Evolutionary conservation across 805 yeast species (phyloP), one percentile per base, ranked within the genome.

Genomic region (Hanseniaspora taiwanica): DNA sequence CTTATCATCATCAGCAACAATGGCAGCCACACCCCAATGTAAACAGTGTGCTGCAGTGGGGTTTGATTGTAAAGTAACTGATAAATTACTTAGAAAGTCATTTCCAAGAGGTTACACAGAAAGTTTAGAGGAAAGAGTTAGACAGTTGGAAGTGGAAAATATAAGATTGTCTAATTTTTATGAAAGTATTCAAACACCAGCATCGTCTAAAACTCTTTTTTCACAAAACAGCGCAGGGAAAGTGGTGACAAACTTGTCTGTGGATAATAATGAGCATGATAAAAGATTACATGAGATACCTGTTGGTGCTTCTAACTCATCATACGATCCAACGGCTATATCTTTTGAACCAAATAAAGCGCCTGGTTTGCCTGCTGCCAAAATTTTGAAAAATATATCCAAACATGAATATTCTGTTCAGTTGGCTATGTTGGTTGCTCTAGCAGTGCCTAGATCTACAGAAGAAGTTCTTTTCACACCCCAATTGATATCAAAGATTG

Each of bases 71-170:
- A 79, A 79, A 42, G 81, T 84, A n/a, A 77, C 87, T 14, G 95
- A 86, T 54, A 79, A 80, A 49, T 65, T 86, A n/a, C 73, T 87
- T 1, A 69, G 96, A 43, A 66, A 87, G 46, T 89, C 94, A 0
- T 86, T 79, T 52, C 96, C 96, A 0, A 69, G 93, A 54, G 96
- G 96, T 0, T 86, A 86, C 52, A 86, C 96, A 0, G 96, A 86
- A 59, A 78, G 86, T 2, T 58, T 86, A 40, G 96, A 86, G 55
- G 93, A 84, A 52, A 65, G 94, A 38, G 78, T 86, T n/a, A 66
- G 95, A 38, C 91, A 81, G 53, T 65, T 87, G 18, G 94, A 85
- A 56, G 72, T 79, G 3, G 94, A 85, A 51, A 84, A 83, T 55
- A 73, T 75, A 46, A 71, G 81, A 51, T 59, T 86, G 21, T 66